A percentile compares a stretch with the other conserved stretches of the same genome.
Evolutionary conservation across 208 protist genomes (phyloP).

Genomic region (Wallacemonas sp.): DNA sequence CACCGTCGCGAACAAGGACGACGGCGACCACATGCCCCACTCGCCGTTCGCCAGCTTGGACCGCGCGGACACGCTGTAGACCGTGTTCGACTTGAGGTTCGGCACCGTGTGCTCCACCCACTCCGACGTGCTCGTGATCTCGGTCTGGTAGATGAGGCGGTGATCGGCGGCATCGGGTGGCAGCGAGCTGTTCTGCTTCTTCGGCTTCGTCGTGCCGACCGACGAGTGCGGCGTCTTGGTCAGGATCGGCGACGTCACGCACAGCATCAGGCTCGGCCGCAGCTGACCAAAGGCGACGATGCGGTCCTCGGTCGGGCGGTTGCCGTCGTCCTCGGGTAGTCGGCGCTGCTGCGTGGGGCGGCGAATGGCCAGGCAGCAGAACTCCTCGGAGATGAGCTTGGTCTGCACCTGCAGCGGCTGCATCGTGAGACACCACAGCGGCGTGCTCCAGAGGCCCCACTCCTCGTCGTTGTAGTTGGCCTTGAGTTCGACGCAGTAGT

Average conservation of each 20-base stretch:
- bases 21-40: conserved; percentile 91
- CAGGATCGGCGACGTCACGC: conserved; percentile 85
- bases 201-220: conserved; percentile 32
- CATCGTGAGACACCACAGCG: conserved; percentile 92
- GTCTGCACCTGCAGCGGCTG: conserved; percentile 82
- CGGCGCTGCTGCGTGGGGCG: conserved; percentile 73
- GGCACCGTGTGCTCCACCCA: conserved; percentile 77
- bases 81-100: conserved; percentile 85
- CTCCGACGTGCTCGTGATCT: conserved; percentile 62
- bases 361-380: conserved; percentile 73
- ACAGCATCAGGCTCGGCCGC: conserved; percentile 84
- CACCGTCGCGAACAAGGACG: conserved; percentile 83
- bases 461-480: conserved; percentile 94
- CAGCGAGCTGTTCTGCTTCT: conserved; percentile 66
- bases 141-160: conserved; percentile 86
- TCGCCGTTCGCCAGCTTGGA: conserved; percentile 84
- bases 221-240: conserved; percentile 65
- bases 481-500: conserved; percentile 92
- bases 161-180: conserved; percentile 71
- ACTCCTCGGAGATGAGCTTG: conserved; percentile 90
- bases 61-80: conserved; percentile 87
- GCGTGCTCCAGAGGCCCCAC: conserved; percentile 91
- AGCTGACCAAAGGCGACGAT: conserved; percentile 78
- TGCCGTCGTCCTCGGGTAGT: conserved; percentile 89
- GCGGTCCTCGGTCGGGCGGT: conserved; percentile 65